These are phyloP conservation scores for Apiospora saccharicola DNA, from an alignment of 2,329 filamentous ascomycete species.

Conservation along the genomic window DNA sequence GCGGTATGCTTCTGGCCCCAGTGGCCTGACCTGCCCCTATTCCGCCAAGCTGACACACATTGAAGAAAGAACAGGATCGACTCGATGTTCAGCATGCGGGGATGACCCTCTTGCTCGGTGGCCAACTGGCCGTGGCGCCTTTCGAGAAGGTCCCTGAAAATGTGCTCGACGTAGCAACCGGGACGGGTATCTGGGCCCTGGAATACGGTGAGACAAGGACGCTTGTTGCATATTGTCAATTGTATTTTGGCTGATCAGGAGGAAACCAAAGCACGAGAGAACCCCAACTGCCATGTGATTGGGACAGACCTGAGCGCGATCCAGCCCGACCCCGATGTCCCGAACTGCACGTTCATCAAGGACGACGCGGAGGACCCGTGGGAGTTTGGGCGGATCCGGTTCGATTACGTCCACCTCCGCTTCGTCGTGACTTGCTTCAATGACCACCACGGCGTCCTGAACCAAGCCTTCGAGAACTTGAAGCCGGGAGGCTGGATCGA, in stretches of 20 bases:
- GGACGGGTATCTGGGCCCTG: constrained; percentile 4
- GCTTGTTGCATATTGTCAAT: background rate
- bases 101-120: background rate
- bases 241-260: too few relatives aligned
- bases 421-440: constrained; percentile 23
- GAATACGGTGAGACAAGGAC: constrained; percentile 10
- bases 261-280: background rate
- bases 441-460: constrained; percentile 23
- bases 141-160: constrained; percentile 3
- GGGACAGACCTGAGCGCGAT: constrained; percentile 23
- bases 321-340: background rate
- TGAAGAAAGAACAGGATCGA: constrained; percentile 24
- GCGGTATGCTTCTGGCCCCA: background rate
- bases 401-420: constrained; percentile 24
- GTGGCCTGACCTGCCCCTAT: background rate
- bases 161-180: constrained; percentile 21
- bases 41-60: background rate
- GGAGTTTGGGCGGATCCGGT: constrained; percentile 1
- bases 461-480: constrained; percentile 22
- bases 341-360: constrained; percentile 18
- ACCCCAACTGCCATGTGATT: constrained; percentile 18
- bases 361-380: constrained; percentile 20
- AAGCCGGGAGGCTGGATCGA: constrained; percentile 25
- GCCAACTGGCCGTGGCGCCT: background rate
- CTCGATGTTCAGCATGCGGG: constrained; percentile 25